phyloP scores from a whole-genome alignment of 805 yeast species.

The Debaryomyces hansenii region DNA sequence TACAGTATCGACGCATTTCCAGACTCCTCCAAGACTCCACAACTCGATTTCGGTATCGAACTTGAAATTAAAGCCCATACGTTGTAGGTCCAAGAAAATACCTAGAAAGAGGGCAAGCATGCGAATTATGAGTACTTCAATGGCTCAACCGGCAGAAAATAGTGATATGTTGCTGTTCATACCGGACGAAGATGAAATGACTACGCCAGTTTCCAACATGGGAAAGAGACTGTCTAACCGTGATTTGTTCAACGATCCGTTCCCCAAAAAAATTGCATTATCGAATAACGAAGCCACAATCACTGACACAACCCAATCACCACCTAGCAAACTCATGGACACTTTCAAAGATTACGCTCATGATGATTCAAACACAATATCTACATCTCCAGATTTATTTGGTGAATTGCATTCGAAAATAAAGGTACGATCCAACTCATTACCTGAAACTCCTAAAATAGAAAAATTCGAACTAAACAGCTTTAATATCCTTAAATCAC shows the following conservation, averaged over 20 bases:
- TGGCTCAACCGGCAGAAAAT: constrained; percentile 33
- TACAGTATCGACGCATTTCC: not conserved
- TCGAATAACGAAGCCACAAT: not conserved
- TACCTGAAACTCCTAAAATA: constrained; percentile 14
- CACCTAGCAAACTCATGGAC: not conserved
- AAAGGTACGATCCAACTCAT: constrained; percentile 18
- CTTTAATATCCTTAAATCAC: not conserved
- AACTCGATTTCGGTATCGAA: constrained; percentile 33
- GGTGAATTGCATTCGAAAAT: constrained; percentile 2
- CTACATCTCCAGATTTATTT: constrained; percentile 10
- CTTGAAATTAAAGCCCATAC: constrained; percentile 40
- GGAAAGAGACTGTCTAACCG: not conserved
- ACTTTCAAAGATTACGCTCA: not conserved
- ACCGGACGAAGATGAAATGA: not conserved
- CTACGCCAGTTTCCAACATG: not conserved
- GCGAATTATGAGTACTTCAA: constrained; percentile 38
- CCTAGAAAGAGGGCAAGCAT: constrained; percentile 43
- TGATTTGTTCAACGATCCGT: not conserved
- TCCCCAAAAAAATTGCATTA: constrained; percentile 6
- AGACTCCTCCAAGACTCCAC: constrained; percentile 8
- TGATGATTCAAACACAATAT: constrained; percentile 6
- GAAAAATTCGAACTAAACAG: constrained; percentile 1
- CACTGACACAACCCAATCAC: not conserved
- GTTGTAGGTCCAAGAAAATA: constrained; percentile 31
- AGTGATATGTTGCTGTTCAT: constrained; percentile 13